Evolutionary conservation across 106 monocot species (phyloP), one percentile per base, ranked within the genome.

Genomic region (Dioscorea zingiberensis): DNA sequence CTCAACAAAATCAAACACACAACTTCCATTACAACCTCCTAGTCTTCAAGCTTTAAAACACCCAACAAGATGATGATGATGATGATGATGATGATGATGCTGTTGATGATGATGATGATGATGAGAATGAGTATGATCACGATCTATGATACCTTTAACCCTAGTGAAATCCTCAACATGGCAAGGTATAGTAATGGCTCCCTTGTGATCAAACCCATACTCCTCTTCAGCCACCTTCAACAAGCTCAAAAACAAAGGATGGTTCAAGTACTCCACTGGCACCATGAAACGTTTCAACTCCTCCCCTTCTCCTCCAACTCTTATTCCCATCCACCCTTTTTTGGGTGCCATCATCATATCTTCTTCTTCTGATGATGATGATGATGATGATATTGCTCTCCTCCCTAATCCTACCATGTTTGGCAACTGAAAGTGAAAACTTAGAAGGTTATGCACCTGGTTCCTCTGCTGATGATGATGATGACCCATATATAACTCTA

Each of bases 161-260:
- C 32, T 57, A 1, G 19, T 32, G 59, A 74, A 74, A 47, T 74
- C 21, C 11, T 74, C 66, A 22, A 74, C 58, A 1, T 59, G 28
- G 66, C 73, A 60, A 26, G 73, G 73, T 25, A 74, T 65, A 26
- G 58, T 66, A 25, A 74, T 81, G 16, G 85, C 81, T 2, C 85
- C 85, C 48, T 77, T 45, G 11, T 85, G 81, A 14, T 78, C 55
- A 62, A 83, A 83, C 11, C 82, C 82, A 59, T 66, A 83, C 60
- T 74, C 82, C 69, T 83, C 74, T 71, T 81, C 81, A 3, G 85
- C 77, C 74, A 74, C 85, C 74, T 75, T 78, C 11, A 85, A 74
- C 49, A 85, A 71, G 13, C 49, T 45, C 14, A 57, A 49, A 68
- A 85, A 85, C 3, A 85, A 74, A 13, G 85, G 85, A 48, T 85